Conservation (phyloP, 164 flowering plant genomes). For the Taxillus chinensis region DNA sequence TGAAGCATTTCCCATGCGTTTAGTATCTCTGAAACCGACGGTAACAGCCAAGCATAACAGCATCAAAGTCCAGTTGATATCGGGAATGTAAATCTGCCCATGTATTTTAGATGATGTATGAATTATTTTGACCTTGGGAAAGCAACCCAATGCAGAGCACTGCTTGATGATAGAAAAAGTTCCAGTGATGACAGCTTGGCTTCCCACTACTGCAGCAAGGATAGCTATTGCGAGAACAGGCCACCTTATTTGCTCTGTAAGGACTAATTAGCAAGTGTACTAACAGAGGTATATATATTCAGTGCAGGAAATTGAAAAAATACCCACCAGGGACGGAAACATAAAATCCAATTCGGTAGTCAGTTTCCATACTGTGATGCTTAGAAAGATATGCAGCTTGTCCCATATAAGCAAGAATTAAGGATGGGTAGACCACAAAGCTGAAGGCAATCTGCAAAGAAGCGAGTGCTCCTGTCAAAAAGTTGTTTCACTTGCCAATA, state of each 20-base stretch:
- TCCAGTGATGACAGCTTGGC: conserved; percentile 72
- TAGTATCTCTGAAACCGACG: conserved; percentile 58
- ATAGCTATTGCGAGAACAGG: conserved; percentile 59
- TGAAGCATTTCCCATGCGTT: conserved; percentile 56
- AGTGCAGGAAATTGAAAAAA: neutral
- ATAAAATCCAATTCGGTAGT: conserved; percentile 54
- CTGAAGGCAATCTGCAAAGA: conserved; percentile 66
- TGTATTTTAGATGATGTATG: conserved; percentile 58
- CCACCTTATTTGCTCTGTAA: conserved; percentile 45
- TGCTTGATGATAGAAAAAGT: conserved; percentile 74
- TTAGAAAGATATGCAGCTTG: conserved; percentile 83
- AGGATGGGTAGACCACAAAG: conserved; percentile 63
- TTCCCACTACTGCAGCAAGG: conserved; percentile 63
- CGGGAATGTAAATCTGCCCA: conserved; percentile 71
- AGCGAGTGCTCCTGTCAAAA: neutral
- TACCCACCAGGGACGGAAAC: conserved; percentile 71
- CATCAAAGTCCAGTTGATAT: conserved; percentile 66
- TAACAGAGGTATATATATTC: neutral
- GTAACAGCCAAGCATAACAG: conserved; percentile 59
- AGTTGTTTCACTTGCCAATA: neutral
- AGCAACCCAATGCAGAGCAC: conserved; percentile 57
- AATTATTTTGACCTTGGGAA: conserved; percentile 53
- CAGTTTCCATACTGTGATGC: conserved; percentile 35
- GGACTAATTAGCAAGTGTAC: neutral
- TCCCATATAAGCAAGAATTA: conserved; percentile 82